Base-by-base conservation (phyloP, 768 basidiomycete species). In the Epithele typhae region DNA sequence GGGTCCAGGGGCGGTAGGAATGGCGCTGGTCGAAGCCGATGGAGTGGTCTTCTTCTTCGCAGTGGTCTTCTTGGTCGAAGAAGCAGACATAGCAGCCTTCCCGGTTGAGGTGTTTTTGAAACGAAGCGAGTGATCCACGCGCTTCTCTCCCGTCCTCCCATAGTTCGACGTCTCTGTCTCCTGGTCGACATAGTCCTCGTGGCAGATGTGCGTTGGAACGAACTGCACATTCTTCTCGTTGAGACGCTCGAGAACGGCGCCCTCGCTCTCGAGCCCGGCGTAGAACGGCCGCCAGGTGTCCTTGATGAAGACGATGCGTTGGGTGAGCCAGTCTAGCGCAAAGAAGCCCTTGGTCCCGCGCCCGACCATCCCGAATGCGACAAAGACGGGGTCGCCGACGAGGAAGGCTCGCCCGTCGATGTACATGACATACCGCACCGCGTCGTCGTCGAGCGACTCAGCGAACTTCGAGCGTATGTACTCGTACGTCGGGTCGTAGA, bases 341-440 rank as follows among this genome's bases (percentile, higher is more conserved):
- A 54, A 25, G 34, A 51, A 54, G 14, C 53, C 45, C 5, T 34
- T 42, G 11, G 52, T 54, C 2, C 38, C 45, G 6, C 48, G 44
- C 1, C 52, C 52, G 6, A 25, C 34, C 4, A 49, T 39, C 2
- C 45, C 45, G 12, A 25, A 11, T 18, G 44, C 45, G 5, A 24
- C 19, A 21, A 45, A 46, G 17, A 19, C 7, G 5, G 40, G 48
- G 18, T 40, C 45, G 27, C 40, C 48, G 18, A 54, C 43, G 0
- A 54, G 37, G 41, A 46, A 50, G 14, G 8, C 6, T 15, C 41
- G 40, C 25, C 27, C 27, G 7, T 30, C 14, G 14, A 30, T 14
- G 27, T n/a, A n/a, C n/a, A n/a, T n/a, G n/a, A n/a, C n/a, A n/a
- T n/a, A n/a, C n/a, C n/a, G n/a, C n/a, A n/a, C n/a, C n/a, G n/a